Percentiles rank a stretch among this genome's conserved stretches.
phyloP scores from a whole-genome alignment of 2,329 filamentous ascomycete genomes.

The Cordyceps farinosa region DNA sequence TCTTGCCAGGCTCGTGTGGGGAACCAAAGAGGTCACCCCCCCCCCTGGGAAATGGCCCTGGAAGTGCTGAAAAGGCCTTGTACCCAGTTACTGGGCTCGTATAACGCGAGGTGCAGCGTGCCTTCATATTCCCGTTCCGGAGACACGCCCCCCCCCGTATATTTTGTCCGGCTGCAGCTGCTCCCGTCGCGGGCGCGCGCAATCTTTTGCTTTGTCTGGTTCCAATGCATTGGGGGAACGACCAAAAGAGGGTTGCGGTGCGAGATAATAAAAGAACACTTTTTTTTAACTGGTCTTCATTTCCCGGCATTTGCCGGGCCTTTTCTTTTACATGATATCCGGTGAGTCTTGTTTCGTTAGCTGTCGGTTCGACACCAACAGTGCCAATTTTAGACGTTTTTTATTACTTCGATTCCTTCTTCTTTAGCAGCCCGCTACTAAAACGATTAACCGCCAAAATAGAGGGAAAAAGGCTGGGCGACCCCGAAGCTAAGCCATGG shows the following conservation, averaged over 20 bases:
- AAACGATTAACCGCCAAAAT: slow-evolving; percentile 8
- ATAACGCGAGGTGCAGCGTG: too few species aligned
- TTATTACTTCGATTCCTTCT: background rate
- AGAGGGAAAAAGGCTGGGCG: background rate
- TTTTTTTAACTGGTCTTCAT: background rate
- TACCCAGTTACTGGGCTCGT: too few species aligned
- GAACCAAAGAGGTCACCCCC: too few species aligned
- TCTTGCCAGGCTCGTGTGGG: too few species aligned
- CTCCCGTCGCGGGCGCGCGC: background rate
- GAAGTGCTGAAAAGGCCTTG: too few species aligned
- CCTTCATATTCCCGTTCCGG: slow-evolving; percentile 8
- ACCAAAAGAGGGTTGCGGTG: too few species aligned
- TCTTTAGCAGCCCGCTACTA: slow-evolving; percentile 3
- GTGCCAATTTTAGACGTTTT: background rate
- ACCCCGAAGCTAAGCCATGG: background rate
- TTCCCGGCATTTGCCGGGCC: background rate
- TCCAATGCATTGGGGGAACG: too few species aligned
- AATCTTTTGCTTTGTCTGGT: slow-evolving; percentile 1
- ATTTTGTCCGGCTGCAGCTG: background rate
- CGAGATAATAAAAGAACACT: background rate
- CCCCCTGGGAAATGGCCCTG: too few species aligned
- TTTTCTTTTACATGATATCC: background rate
- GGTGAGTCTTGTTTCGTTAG: too few species aligned
- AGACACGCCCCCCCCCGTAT: slow-evolving; percentile 2
- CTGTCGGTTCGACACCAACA: background rate